phyloP scores from a whole-genome alignment of 352 stramenopile genomes.

The Plasmopara halstedii region DNA sequence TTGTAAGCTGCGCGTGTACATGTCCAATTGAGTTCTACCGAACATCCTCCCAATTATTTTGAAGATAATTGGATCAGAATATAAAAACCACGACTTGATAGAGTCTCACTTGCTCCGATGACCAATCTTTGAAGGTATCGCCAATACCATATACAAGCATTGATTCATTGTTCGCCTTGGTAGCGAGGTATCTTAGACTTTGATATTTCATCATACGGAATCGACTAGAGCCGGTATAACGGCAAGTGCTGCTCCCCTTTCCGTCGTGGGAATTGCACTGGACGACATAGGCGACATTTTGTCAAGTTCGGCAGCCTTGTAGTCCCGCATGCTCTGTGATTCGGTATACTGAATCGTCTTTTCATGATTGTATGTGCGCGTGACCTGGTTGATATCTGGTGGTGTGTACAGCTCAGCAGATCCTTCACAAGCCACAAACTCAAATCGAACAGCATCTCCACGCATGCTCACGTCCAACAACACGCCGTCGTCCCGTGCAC shows the following conservation, averaged over 20 bases:
- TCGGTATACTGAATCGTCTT: slow-evolving; percentile 55
- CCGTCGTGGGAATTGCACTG: slow-evolving; percentile 15
- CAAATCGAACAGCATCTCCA: slow-evolving; percentile 64
- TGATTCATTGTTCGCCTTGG: too few relatives aligned
- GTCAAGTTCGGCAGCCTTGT: slow-evolving; percentile 41
- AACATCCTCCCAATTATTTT: too few relatives aligned
- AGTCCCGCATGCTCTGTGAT: slow-evolving; percentile 72
- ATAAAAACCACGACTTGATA: too few relatives aligned
- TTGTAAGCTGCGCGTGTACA: too few relatives aligned
- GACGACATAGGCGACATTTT: slow-evolving; percentile 30
- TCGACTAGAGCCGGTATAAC: slow-evolving; percentile 13
- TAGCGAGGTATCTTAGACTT: too few relatives aligned
- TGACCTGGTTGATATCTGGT: slow-evolving; percentile 69
- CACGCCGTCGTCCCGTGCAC: slow-evolving; percentile 57
- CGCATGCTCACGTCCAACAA: slow-evolving; percentile 83
- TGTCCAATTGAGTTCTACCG: too few relatives aligned
- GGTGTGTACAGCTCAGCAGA: slow-evolving; percentile 28
- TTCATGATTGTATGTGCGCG: slow-evolving; percentile 67
- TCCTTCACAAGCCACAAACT: slow-evolving; percentile 64
- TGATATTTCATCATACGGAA: slow-evolving; percentile 7
- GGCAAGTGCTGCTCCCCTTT: slow-evolving; percentile 14
- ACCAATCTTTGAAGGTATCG: too few relatives aligned
- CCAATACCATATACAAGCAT: too few relatives aligned
- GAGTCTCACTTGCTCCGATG: too few relatives aligned
- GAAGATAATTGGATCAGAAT: too few relatives aligned